Base-by-base conservation (phyloP, 768 basidiomycete genomes). In the Mrakia frigida region DNA sequence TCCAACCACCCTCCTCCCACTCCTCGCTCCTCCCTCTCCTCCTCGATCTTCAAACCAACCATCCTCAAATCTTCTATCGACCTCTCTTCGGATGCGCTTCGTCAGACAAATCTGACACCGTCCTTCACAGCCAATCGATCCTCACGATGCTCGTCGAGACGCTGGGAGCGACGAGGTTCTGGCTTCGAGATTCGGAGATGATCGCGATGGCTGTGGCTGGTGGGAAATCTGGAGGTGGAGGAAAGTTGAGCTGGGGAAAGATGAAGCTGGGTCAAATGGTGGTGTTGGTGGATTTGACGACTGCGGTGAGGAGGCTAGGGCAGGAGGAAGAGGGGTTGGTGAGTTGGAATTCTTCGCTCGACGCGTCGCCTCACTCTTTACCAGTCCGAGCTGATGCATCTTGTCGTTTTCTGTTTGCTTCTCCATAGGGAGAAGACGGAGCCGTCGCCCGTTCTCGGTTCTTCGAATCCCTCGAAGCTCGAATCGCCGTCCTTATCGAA, bases 101-200 rank as follows among this genome's bases (percentile, higher is more conserved):
- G 3, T 88, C 90, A 0, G 85, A 86, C 60, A 90, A 89, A 79
- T 89, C 89, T 74, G 80, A 87, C n/a, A 85, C 87, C 16, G 85
- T 90, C 14, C 85, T 88, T 16, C 88, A 87, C 73, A 87, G 91
- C 77, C 86, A 91, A 0, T 86, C 87, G 63, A 85, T 86, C 5
- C 81, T 92, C 65, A 83, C 85, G 21, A 85, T 87, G 2, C 79
- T 90, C 74, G 84, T 87, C 6, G 86, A 85, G 41, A 87, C 88
- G 80, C 83, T 91, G 23, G 70, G 70, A 2, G 16, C 14, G 1
- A 85, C 87, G 2, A 88, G 88, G 77, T 88, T 89, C 79, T 92
- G 90, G 90, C 85, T 86, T 10, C 85, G 87, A 33, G 88, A 92
- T 81, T 85, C 88, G 9, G 91, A 92, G 79, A 92, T 92, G 91